Evolutionary conservation across 1,139 yeast species (phyloP).

Genomic region (Trichomonascaceae sp.): DNA sequence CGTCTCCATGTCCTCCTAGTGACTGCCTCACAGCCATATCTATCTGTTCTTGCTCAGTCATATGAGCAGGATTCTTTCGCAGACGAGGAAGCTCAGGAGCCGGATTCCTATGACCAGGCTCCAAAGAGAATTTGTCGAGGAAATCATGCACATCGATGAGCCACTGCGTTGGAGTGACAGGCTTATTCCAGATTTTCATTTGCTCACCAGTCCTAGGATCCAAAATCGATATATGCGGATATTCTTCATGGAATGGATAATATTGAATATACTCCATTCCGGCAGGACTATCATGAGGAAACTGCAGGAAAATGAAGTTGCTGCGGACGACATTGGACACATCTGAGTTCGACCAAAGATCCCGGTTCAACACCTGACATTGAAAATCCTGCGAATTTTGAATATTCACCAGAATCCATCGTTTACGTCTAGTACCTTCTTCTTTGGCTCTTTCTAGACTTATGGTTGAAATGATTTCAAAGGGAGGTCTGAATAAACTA

Average conservation of each 20-base stretch:
- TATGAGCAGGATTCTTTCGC: constrained; percentile 27
- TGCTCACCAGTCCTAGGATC: constrained; percentile 97
- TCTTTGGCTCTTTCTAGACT: constrained; percentile 67
- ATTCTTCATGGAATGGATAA: constrained; percentile 58
- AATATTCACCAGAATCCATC: constrained; percentile 83
- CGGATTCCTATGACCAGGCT: constrained; percentile 65
- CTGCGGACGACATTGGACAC: constrained; percentile 60
- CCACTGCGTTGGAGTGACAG: constrained; percentile 56
- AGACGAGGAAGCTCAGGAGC: constrained; percentile 31
- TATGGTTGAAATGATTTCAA: constrained; percentile 67
- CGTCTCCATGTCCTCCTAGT: constrained; percentile 37
- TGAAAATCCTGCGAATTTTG: constrained; percentile 81
- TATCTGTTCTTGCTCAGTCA: constrained; percentile 82
- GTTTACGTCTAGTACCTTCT: constrained; percentile 55
- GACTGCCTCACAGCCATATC: constrained; percentile 73
- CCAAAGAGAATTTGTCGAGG: constrained; percentile 57
- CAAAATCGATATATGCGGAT: constrained; percentile 85
- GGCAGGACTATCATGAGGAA: constrained; percentile 66
- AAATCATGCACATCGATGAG: constrained; percentile 39
- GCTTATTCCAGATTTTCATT: constrained; percentile 61
- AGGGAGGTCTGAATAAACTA: constrained; percentile 83
- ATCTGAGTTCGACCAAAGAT: constrained; percentile 75
- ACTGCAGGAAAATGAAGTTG: constrained; percentile 67
- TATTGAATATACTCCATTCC: constrained; percentile 67
- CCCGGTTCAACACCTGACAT: constrained; percentile 87